These are phyloP conservation scores for Orbilia brochopaga DNA, from an alignment of 2,329 filamentous ascomycete genomes.

Conservation along the genomic window DNA sequence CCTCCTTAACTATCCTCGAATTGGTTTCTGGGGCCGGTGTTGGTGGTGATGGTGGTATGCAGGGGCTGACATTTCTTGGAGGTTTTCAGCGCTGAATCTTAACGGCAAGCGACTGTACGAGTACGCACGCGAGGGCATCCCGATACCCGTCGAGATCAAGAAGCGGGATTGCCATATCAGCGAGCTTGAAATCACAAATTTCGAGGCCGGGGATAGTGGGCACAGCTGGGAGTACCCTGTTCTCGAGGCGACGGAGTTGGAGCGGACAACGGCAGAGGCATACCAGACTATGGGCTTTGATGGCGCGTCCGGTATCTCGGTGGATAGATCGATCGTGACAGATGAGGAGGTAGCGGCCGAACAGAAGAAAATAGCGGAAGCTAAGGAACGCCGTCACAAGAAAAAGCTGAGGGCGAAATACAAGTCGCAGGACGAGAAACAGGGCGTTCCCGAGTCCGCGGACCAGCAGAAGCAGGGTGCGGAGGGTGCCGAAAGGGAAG, in stretches of 20 bases:
- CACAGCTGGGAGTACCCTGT: conserved; percentile 72
- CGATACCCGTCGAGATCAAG: conserved; percentile 83
- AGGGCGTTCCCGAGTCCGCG: not conserved
- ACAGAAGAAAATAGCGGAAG: conserved; percentile 27
- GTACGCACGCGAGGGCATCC: conserved; percentile 87
- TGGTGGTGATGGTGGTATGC: not conserved
- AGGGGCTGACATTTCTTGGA: conserved; percentile 15
- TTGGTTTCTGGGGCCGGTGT: not conserved
- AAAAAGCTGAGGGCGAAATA: conserved; percentile 8
- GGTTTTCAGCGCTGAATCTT: conserved; percentile 87
- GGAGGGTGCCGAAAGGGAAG: conserved; percentile 2
- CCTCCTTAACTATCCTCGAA: not conserved
- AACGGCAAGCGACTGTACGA: conserved; percentile 95
- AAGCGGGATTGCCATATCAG: conserved; percentile 77
- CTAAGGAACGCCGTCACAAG: not conserved
- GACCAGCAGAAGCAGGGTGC: not conserved
- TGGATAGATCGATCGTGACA: conserved; percentile 9
- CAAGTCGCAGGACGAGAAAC: conserved; percentile 8
- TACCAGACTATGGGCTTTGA: conserved; percentile 32
- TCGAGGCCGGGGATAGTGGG: conserved; percentile 79
- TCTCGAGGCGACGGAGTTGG: conserved; percentile 75
- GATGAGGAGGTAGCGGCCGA: conserved; percentile 10
- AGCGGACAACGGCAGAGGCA: conserved; percentile 59
- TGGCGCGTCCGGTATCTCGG: conserved; percentile 1
- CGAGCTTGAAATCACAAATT: conserved; percentile 81